These are phyloP conservation scores for Penicillium longicatenatum DNA, from an alignment of 495 filamentous ascomycete species.

Conservation along the genomic window DNA sequence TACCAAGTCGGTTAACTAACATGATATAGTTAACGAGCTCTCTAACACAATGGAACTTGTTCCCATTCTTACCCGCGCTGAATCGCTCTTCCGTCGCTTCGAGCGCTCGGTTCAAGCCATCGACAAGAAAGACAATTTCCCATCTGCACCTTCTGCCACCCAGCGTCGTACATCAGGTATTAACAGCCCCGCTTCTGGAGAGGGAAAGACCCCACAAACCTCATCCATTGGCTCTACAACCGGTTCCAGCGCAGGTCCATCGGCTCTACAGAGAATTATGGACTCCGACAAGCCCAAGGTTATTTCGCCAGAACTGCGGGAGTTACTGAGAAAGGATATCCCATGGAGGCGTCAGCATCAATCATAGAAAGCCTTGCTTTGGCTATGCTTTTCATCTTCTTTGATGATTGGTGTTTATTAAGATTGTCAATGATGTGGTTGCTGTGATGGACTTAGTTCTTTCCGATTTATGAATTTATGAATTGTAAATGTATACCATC, in stretches of 20 bases:
- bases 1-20: not conserved
- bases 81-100: conserved; percentile 85
- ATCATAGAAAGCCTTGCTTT: not conserved
- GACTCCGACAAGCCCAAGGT: conserved; percentile 55
- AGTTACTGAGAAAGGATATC: conserved; percentile 72
- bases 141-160: conserved; percentile 58
- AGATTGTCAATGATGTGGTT: not conserved
- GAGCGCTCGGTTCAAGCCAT: conserved; percentile 82
- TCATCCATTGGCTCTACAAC: conserved; percentile 31
- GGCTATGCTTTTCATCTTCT: too few species aligned
- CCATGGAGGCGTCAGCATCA: conserved; percentile 32
- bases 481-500: not conserved
- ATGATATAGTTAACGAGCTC: conserved; percentile 76
- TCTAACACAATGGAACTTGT: conserved; percentile 89
- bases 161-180: conserved; percentile 46
- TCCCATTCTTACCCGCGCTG: conserved; percentile 80
- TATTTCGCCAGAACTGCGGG: conserved; percentile 79
- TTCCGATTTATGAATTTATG: not conserved
- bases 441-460: conserved; percentile 18
- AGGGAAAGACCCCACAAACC: conserved; percentile 39
- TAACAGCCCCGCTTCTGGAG: conserved; percentile 18
- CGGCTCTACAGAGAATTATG: conserved; percentile 19
- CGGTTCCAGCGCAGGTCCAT: conserved; percentile 24
- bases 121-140: conserved; percentile 83
- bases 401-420: too few species aligned